These are phyloP conservation scores for Bretschneidera sinensis DNA, from an alignment of 345 rosid species.

Conservation along the genomic window DNA sequence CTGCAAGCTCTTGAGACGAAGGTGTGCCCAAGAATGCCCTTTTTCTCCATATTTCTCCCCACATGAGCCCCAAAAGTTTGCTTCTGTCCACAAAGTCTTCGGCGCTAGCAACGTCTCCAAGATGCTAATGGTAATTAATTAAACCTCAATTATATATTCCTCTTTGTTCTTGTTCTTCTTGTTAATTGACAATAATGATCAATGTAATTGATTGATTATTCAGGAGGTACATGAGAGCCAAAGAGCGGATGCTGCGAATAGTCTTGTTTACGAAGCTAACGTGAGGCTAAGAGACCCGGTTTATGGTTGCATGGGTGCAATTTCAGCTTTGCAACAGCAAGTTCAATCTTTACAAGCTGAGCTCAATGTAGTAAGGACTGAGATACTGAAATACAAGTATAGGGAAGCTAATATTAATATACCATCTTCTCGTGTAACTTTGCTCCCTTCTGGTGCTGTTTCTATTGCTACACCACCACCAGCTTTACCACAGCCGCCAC, in stretches of 20 bases:
- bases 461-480: slow-evolving; percentile 49
- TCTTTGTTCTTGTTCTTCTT: neutral
- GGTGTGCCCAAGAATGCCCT: slow-evolving; percentile 97
- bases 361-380: slow-evolving; percentile 65
- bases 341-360: slow-evolving; percentile 77
- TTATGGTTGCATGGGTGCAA: slow-evolving; percentile 97
- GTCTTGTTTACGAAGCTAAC: slow-evolving; percentile 93
- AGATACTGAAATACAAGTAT: slow-evolving; percentile 75
- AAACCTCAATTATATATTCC: neutral
- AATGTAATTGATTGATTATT: too few species aligned
- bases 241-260: slow-evolving; percentile 82
- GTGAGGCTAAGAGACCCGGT: slow-evolving; percentile 94
- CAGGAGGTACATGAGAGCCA: slow-evolving; percentile 89
- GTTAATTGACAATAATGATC: too few species aligned
- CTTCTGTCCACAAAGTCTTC: slow-evolving; percentile 90
- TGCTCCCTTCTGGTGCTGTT: slow-evolving; percentile 52
- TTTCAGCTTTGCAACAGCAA: slow-evolving; percentile 87
- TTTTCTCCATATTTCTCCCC: slow-evolving; percentile 97
- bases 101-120: slow-evolving; percentile 99
- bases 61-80: slow-evolving; percentile 90
- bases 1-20: slow-evolving; percentile 83
- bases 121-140: slow-evolving; percentile 77
- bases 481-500: slow-evolving; percentile 26
- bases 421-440: slow-evolving; percentile 46
- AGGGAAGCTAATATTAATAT: slow-evolving; percentile 50